phyloP scores from a whole-genome alignment of 2,329 filamentous ascomycete genomes.

The Gnomoniopsis smithogilvyi region DNA sequence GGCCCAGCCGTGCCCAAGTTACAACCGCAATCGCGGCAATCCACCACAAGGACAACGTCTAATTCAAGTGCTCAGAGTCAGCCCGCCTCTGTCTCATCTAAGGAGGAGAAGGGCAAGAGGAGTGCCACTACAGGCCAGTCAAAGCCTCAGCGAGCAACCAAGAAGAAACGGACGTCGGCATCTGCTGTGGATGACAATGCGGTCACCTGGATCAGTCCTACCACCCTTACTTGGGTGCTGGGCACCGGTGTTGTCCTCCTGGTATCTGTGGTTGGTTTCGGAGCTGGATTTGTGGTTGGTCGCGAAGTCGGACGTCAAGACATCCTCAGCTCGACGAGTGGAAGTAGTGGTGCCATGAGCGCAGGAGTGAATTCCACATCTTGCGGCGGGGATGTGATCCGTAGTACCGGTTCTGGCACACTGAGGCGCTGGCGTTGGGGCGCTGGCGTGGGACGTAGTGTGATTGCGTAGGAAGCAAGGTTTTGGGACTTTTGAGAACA shows the following conservation, averaged over 20 bases:
- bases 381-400: slow-evolving; percentile 52
- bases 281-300: slow-evolving; percentile 66
- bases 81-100: slow-evolving; percentile 23
- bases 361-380: slow-evolving; percentile 39
- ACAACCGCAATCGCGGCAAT: slow-evolving; percentile 11
- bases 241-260: slow-evolving; percentile 66
- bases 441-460: slow-evolving; percentile 44
- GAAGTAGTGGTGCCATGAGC: slow-evolving; percentile 28
- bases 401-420: slow-evolving; percentile 41
- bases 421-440: slow-evolving; percentile 54
- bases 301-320: slow-evolving; percentile 64
- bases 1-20: slow-evolving; percentile 23
- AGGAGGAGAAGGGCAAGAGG: slow-evolving; percentile 48
- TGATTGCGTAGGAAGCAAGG: slow-evolving; percentile 37
- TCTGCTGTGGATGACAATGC: slow-evolving; percentile 32
- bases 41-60: slow-evolving; percentile 24
- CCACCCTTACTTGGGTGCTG: slow-evolving; percentile 62
- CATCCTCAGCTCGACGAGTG: slow-evolving; percentile 39
- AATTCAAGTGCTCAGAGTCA: slow-evolving; percentile 28
- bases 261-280: slow-evolving; percentile 66
- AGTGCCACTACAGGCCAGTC: slow-evolving; percentile 29
- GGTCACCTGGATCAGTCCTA: slow-evolving; percentile 50
- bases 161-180: slow-evolving; percentile 55
- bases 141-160: slow-evolving; percentile 44
- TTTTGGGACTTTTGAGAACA: not conserved